Percentiles rank a stretch among this genome's conserved stretches.
These are phyloP conservation scores for Cyclocybe aegerita DNA, from an alignment of 768 basidiomycete species.

Conservation along the genomic window DNA sequence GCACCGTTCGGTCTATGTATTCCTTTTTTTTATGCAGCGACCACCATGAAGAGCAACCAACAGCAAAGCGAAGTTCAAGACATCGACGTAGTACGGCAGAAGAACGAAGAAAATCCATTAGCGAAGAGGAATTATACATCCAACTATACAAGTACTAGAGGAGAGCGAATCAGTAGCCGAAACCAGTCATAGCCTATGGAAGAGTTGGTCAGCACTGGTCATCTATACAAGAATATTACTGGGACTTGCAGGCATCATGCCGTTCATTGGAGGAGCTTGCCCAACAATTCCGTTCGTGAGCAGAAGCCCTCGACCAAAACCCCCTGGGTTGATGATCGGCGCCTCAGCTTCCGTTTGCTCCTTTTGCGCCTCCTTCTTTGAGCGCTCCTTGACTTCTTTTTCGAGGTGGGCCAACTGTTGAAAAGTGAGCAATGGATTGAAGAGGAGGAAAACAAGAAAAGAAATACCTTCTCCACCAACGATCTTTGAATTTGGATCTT, in stretches of 20 bases:
- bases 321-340: slow-evolving; percentile 86
- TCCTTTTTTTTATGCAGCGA: no score
- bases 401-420: slow-evolving; percentile 72
- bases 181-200: slow-evolving; percentile 63
- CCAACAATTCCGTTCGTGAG: slow-evolving; percentile 74
- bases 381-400: slow-evolving; percentile 86
- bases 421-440: slow-evolving; percentile 7
- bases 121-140: slow-evolving; percentile 27
- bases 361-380: slow-evolving; percentile 85
- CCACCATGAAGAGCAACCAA: no score
- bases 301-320: slow-evolving; percentile 53
- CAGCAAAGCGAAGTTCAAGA: no score
- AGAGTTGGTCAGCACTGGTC: neutral
- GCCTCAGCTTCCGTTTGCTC: slow-evolving; percentile 86
- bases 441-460: neutral
- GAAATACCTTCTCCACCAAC: slow-evolving; percentile 61
- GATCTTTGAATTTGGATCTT: slow-evolving; percentile 85
- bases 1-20: no score
- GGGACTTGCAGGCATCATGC: slow-evolving; percentile 61
- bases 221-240: neutral
- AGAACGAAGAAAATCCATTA: slow-evolving; percentile 25
- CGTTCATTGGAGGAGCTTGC: slow-evolving; percentile 72
- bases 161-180: slow-evolving; percentile 35
- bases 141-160: slow-evolving; percentile 28
- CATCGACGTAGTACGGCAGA: neutral